Evolutionary conservation across 129 eudicot species (phyloP), one percentile per base, ranked within the genome.

Genomic region (Tanacetum coccineum): DNA sequence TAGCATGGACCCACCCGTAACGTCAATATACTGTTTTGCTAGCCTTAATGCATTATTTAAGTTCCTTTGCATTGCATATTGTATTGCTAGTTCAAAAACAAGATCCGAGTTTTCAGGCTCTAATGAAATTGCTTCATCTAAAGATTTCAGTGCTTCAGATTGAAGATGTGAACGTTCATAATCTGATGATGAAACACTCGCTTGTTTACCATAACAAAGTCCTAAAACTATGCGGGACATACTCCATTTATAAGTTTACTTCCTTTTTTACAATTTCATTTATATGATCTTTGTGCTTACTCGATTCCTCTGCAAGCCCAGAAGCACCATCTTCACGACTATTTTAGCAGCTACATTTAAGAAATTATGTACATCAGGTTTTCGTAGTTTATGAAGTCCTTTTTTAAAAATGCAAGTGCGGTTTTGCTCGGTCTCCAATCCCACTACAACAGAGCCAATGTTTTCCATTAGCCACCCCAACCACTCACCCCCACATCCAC

Each of bases 131-230:
- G 98, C 95, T 73, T 78, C 79, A 44, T 92, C 96, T 61, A 92
- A 78, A 3, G 87, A 78, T 67, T 86, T 92, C 84, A 88, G 68
- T 62, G 96, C 91, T 50, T 92, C 92, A 4, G 95, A 81, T 64
- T 88, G 98, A 68, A 92, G 90, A 18, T 71, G 90, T 19, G 91
- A 83, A 72, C 98, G 83, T 74, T 91, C 96, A 28, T 69, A 80
- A 63, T 92, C 98, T 0, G 96, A 92, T 0, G 96, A 74, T 36
- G 89, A 80, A 62, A 75, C 59, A 64, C 83, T 85, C 1, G 96
- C 94, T 71, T 85, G 96, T 67, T 92, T 83, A 19, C 98, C 98
- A 69, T 80, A 82, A 72, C 96, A 92, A 61, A 92, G 86, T 46
- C 96, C 95, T 68, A 85, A 74, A 71, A 88, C 71, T 22, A 95